A percentile compares a stretch with the other conserved stretches of the same genome.
These are phyloP conservation scores for Psidium guajava DNA, from an alignment of 345 rosid genomes.

Conservation along the genomic window DNA sequence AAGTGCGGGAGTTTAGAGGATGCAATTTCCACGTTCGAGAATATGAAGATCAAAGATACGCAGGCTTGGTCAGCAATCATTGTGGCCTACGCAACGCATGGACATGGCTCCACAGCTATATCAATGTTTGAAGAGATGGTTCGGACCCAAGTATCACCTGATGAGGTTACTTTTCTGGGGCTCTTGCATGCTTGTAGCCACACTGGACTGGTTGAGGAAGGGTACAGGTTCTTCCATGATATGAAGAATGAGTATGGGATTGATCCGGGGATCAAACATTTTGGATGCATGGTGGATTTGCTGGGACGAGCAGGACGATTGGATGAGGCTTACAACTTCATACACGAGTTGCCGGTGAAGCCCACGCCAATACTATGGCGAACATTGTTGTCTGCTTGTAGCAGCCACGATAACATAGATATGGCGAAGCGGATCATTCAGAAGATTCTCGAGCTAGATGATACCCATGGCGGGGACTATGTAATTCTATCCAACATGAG, in stretches of 20 bases:
- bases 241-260: conserved; percentile 40
- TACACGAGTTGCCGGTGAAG: conserved; percentile 39
- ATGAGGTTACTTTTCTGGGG: conserved; percentile 65
- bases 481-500: conserved; percentile 67
- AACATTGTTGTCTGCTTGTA: conserved; percentile 68
- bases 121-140: conserved; percentile 52
- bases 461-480: conserved; percentile 74
- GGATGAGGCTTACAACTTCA: conserved; percentile 50
- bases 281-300: conserved; percentile 86
- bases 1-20: conserved; percentile 84
- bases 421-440: conserved; percentile 45
- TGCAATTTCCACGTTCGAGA: conserved; percentile 46
- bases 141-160: conserved; percentile 32
- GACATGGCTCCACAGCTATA: conserved; percentile 52
- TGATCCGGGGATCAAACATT: conserved; percentile 59
- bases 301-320: conserved; percentile 72
- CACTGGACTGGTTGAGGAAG: conserved; percentile 65
- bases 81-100: conserved; percentile 76
- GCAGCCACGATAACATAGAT: conserved; percentile 40
- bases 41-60: conserved; percentile 49
- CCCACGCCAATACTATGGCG: conserved; percentile 71
- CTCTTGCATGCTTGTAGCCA: conserved; percentile 77
- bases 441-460: conserved; percentile 52
- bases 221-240: conserved; percentile 33
- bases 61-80: conserved; percentile 87